A percentile compares a stretch with the other conserved stretches of the same genome.
These are phyloP conservation scores for Arachnomyces sp. DNA, from an alignment of 2,329 filamentous ascomycete species.

Conservation along the genomic window DNA sequence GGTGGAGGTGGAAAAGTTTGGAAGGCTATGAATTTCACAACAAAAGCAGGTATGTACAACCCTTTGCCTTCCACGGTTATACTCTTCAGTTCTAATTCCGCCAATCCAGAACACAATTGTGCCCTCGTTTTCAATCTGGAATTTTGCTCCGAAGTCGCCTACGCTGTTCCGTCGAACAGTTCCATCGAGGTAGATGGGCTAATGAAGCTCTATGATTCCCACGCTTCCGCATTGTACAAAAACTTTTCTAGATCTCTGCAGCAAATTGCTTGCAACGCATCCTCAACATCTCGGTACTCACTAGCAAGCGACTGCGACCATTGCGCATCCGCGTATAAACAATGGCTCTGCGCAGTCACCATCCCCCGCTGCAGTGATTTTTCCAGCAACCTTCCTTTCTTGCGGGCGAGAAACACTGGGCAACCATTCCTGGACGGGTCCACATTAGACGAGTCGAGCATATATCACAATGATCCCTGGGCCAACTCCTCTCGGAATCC, in stretches of 20 bases:
- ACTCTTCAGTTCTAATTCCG: background rate
- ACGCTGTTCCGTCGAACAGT: slow-evolving; percentile 78
- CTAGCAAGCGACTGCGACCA: slow-evolving; percentile 66
- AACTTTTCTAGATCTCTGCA: slow-evolving; percentile 75
- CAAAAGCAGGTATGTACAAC: slow-evolving; percentile 58
- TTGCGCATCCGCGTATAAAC: slow-evolving; percentile 75
- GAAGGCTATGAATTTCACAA: slow-evolving; percentile 62
- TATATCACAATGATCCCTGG: slow-evolving; percentile 15
- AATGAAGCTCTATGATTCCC: slow-evolving; percentile 66
- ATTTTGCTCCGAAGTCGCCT: slow-evolving; percentile 82
- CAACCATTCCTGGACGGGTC: slow-evolving; percentile 64
- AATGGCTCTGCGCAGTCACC: slow-evolving; percentile 87
- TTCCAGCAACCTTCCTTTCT: slow-evolving; percentile 45
- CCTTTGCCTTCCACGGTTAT: background rate
- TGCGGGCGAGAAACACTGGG: slow-evolving; percentile 63
- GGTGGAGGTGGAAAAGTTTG: slow-evolving; percentile 73
- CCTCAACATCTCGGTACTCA: slow-evolving; percentile 66
- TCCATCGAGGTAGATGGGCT: slow-evolving; percentile 55
- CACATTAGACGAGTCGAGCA: slow-evolving; percentile 22
- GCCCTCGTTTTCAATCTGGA: slow-evolving; percentile 76
- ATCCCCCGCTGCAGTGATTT: slow-evolving; percentile 92
- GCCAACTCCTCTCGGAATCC: slow-evolving; percentile 57
- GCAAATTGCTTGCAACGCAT: slow-evolving; percentile 77
- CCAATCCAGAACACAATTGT: slow-evolving; percentile 64
- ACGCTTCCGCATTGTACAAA: slow-evolving; percentile 59